Evolutionary conservation across 192 early-diverging fungal species (phyloP), one percentile per base, ranked within the genome.

Genomic region (Umbelopsis sp.): DNA sequence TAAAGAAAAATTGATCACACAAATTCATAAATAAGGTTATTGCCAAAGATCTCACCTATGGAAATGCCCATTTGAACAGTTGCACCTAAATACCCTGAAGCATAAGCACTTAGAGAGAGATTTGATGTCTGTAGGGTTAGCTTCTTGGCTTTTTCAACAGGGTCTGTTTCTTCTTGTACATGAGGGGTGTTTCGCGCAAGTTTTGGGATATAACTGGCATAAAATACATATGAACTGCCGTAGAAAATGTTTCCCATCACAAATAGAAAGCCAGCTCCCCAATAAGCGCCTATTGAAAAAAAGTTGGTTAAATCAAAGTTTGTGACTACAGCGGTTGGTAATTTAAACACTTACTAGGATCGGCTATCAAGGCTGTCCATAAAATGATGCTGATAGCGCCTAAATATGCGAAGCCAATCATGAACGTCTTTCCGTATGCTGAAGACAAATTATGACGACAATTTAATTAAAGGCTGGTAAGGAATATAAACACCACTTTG

Each of bases 131-230:
- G 30, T 61, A 61, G 33, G 7, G 55, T 61, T 2, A 61, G 13
- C 13, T 35, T 27, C 0, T 25, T 22, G 2, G 55, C 55, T 30
- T 16, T 61, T 22, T 37, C 55, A 2, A 5, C 2, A 18, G 55
- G 55, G 13, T 61, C 55, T 18, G 55, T 61, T 35, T 16, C 55
- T 35, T 10, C 10, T 18, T 16, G 27, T 18, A 83, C 78, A 11
- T 71, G 13, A 25, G 82, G 76, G n/a, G 80, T 80, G 37, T 76
- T 72, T 33, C 80, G 78, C 8, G 76, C 51, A 18, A 82, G 46
- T n/a, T 75, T 76, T 8, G 85, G 86, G 71, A 87, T 73, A 67
- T 85, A 87, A 27, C 82, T 80, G 4, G 84, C 79, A 45, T 82
- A 87, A 35, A 87, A 76, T n/a, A 87, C 86, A 72, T 68, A 75